Base-by-base conservation (phyloP, 768 basidiomycete species). In the Suillus spraguei region DNA sequence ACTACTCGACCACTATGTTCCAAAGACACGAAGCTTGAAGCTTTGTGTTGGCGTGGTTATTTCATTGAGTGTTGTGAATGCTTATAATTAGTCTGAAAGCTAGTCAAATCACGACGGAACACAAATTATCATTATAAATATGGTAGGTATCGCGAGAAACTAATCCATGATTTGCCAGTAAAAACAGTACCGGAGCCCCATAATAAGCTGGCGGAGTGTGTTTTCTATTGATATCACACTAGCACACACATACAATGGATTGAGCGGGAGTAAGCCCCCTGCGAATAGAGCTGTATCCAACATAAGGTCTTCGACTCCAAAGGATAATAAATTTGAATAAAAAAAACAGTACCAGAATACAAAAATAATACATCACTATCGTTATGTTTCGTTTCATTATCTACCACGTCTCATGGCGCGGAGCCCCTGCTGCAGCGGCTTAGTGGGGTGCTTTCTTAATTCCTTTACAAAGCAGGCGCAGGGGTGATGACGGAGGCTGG, bases 11-110 rank as follows among this genome's bases (percentile, higher is more conserved):
- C 63, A 72, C n/a, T 83, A 1, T 64, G 72, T 14, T 73, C 78
- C 3, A 78, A 80, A 59, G 83, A 83, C 66, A 84, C 83, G 84
- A 82, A 83, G 24, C 76, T 85, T 83, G 84, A 82, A 83, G 16
- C 76, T 84, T 14, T 85, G 84, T 84, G 84, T 87, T 35, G 83
- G 85, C 69, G 74, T 78, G 36, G 71, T 84, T 35, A 77, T 22
- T 85, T 80, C 70, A 66, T 86, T 69, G 85, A 85, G 73, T 74
- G 76, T 22, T 49, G 16, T 20, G 49, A 52, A 32, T 52, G 22
- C 22, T 22, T 24, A 46, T 20, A 6, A 16, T 14, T 41, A 13
- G 22, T 50, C 3, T 28, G 35, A n/a, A 39, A n/a, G 17, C 10
- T 61, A 3, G 32, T n/a, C 11, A 61, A 24, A 22, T 28, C 32